Conservation (phyloP, 306 rosid genomes). For the Vigna reflexopilosa region DNA sequence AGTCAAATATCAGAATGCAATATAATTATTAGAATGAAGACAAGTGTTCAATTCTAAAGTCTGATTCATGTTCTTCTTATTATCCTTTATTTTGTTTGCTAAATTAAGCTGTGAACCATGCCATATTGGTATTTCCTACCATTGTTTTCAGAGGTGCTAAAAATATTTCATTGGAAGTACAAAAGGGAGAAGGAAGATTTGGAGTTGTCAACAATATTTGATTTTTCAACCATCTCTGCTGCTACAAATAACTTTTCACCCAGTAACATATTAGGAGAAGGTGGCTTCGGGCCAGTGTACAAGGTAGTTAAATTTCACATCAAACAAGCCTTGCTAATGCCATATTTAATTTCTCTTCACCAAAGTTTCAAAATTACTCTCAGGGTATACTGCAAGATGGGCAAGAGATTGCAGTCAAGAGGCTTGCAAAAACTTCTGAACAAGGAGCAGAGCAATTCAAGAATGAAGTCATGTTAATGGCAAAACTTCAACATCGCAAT, state of each 20-base stretch:
- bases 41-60: not conserved
- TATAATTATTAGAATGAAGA: too few relatives aligned
- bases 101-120: not conserved
- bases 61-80: not conserved
- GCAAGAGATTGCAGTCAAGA: constrained; percentile 26
- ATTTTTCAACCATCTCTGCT: constrained; percentile 1
- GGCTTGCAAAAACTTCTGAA: constrained; percentile 11
- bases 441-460: constrained; percentile 26
- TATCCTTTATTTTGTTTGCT: not conserved
- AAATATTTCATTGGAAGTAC: not conserved
- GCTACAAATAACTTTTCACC: constrained; percentile 20
- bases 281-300: constrained; percentile 30
- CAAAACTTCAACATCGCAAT: constrained; percentile 26
- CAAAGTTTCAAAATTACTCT: not conserved
- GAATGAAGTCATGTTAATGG: constrained; percentile 16
- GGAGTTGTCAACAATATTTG: constrained; percentile 22
- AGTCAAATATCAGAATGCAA: not conserved
- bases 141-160: constrained; percentile 5
- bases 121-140: not conserved
- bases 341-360: not conserved
- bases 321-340: not conserved
- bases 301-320: not conserved
- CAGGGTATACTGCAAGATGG: constrained; percentile 14
- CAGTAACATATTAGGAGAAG: constrained; percentile 21
- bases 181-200: not conserved